Conservation (phyloP, 139 green algal species). For the Auxenochlorella protothecoides region DNA sequence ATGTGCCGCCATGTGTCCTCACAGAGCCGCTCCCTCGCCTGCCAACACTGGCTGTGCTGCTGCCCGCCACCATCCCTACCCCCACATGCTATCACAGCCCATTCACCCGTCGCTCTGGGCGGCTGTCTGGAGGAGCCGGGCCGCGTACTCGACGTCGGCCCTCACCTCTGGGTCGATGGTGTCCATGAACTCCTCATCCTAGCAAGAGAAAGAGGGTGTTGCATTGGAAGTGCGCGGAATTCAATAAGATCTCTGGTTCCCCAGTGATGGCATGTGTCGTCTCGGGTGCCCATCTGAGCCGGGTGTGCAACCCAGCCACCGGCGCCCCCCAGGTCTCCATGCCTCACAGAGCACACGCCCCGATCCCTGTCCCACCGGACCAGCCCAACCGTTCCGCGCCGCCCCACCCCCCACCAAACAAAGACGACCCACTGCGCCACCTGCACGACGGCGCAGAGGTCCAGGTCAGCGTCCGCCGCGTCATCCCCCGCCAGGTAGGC, state of each 20-base stretch:
- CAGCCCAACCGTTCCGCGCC: too few relatives aligned
- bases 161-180: constrained; percentile 48
- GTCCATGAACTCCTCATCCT: constrained; percentile 47
- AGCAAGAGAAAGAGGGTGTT: constrained; percentile 15
- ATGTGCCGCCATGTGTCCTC: neutral
- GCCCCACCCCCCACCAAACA: too few relatives aligned
- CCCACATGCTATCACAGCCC: neutral
- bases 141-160: constrained; percentile 48
- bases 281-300: too few relatives aligned
- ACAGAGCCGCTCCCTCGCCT: neutral
- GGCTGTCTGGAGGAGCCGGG: constrained; percentile 5
- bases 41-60: neutral
- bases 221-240: neutral
- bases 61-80: neutral
- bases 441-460: neutral
- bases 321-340: too few relatives aligned
- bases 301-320: too few relatives aligned
- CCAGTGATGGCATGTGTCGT: too few relatives aligned
- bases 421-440: neutral
- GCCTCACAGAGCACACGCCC: too few relatives aligned
- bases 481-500: constrained; percentile 44
- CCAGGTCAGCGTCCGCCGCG: too few relatives aligned
- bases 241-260: too few relatives aligned
- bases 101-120: neutral
- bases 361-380: too few relatives aligned